Evolutionary conservation across 2,329 filamentous ascomycete genomes (phyloP).

Genomic region (Cadophora gregata): DNA sequence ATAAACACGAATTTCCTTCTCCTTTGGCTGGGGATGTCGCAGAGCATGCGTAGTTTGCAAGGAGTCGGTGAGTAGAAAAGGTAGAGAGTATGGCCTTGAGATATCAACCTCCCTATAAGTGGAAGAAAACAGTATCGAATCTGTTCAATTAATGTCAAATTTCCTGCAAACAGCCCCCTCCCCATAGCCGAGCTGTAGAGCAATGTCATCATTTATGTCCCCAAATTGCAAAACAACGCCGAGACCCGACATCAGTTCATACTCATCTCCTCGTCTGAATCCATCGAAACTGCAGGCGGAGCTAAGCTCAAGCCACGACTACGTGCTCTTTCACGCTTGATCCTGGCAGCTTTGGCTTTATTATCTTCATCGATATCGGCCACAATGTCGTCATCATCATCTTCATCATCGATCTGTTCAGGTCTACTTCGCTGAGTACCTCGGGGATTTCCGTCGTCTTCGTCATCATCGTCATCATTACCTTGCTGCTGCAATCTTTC

Average conservation of each 20-base stretch:
- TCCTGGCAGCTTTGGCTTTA: slow-evolving; percentile 17
- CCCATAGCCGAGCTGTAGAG: not conserved
- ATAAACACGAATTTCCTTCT: no score
- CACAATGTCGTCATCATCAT: slow-evolving; percentile 27
- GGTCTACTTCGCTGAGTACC: slow-evolving; percentile 33
- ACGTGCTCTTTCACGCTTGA: slow-evolving; percentile 32
- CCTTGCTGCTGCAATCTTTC: slow-evolving; percentile 44
- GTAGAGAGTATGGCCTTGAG: not conserved
- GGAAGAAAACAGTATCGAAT: not conserved
- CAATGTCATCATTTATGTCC: not conserved
- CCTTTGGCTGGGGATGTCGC: no score
- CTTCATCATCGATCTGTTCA: slow-evolving; percentile 28
- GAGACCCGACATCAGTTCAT: slow-evolving; percentile 3
- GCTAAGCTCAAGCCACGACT: slow-evolving; percentile 29
- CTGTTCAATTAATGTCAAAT: not conserved
- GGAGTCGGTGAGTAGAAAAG: not conserved
- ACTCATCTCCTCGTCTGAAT: slow-evolving; percentile 46
- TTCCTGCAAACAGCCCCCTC: not conserved
- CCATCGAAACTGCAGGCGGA: slow-evolving; percentile 21
- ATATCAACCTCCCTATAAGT: not conserved
- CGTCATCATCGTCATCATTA: slow-evolving; percentile 51
- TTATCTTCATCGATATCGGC: slow-evolving; percentile 24
- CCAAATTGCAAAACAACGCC: not conserved
- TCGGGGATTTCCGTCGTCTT: slow-evolving; percentile 44
- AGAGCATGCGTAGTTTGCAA: no score